Evolutionary conservation across 768 basidiomycete species (phyloP).

Genomic region (Boletus reticuloceps): DNA sequence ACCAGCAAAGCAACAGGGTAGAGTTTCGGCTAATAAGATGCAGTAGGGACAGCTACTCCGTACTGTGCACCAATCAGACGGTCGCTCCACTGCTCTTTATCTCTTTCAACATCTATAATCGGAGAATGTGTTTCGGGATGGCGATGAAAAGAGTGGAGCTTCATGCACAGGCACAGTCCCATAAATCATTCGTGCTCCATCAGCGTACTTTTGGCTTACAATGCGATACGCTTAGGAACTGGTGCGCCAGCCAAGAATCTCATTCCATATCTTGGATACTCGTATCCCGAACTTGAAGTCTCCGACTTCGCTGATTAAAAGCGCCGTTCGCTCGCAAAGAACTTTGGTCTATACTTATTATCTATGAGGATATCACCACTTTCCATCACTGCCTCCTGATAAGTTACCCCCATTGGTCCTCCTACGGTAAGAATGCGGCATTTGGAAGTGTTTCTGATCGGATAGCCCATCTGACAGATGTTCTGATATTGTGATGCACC

Average conservation of each 20-base stretch:
- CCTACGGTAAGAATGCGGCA: neutral
- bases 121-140: too few species aligned
- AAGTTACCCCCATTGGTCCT: slow-evolving; percentile 10
- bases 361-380: neutral
- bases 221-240: neutral
- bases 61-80: too few species aligned
- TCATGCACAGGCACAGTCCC: neutral
- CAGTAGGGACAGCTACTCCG: too few species aligned
- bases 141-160: too few species aligned
- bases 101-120: too few species aligned
- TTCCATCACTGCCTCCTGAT: slow-evolving; percentile 4
- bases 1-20: too few species aligned
- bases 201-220: neutral
- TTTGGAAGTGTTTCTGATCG: neutral
- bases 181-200: too few species aligned
- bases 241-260: neutral
- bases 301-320: neutral
- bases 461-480: neutral
- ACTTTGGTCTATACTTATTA: neutral
- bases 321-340: neutral
- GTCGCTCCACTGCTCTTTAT: too few species aligned
- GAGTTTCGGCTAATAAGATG: too few species aligned
- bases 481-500: neutral
- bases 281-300: neutral
- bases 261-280: neutral